A percentile compares a stretch with the other conserved stretches of the same genome.
These are phyloP conservation scores for Mycena pura DNA, from an alignment of 768 basidiomycete species.

Conservation along the genomic window DNA sequence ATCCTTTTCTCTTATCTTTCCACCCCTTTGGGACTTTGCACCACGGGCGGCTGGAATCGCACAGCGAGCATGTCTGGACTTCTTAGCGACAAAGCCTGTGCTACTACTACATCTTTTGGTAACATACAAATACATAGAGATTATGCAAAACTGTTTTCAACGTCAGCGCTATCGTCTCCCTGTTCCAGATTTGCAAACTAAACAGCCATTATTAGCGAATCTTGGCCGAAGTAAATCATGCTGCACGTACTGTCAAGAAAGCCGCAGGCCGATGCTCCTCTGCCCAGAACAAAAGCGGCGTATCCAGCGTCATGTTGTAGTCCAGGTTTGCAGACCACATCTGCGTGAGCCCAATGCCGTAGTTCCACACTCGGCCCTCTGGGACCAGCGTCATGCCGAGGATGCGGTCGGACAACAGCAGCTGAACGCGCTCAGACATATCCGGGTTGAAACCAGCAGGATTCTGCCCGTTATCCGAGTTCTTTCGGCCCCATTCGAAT, in stretches of 20 bases:
- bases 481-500: conserved; percentile 98
- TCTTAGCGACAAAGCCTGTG: too few species aligned
- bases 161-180: conserved; percentile 93
- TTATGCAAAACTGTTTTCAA: conserved; percentile 93
- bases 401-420: conserved; percentile 93
- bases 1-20: too few species aligned
- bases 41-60: too few species aligned
- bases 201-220: conserved; percentile 15
- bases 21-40: too few species aligned
- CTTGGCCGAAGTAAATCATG: neutral
- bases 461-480: conserved; percentile 82
- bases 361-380: conserved; percentile 96
- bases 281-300: conserved; percentile 95
- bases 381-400: conserved; percentile 95
- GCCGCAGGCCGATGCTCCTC: conserved; percentile 94
- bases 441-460: conserved; percentile 96
- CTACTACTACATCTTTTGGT: neutral
- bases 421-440: conserved; percentile 95
- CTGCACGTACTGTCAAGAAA: conserved; percentile 84
- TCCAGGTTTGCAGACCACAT: conserved; percentile 84
- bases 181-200: conserved; percentile 91
- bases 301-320: conserved; percentile 87
- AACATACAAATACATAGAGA: conserved; percentile 9
- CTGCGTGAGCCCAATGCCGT: conserved; percentile 92
- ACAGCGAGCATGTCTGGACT: too few species aligned